A percentile compares a stretch with the other conserved stretches of the same genome.
Conservation (phyloP, 2,329 filamentous ascomycete species). For the Berkeleyomyces rouxiae region DNA sequence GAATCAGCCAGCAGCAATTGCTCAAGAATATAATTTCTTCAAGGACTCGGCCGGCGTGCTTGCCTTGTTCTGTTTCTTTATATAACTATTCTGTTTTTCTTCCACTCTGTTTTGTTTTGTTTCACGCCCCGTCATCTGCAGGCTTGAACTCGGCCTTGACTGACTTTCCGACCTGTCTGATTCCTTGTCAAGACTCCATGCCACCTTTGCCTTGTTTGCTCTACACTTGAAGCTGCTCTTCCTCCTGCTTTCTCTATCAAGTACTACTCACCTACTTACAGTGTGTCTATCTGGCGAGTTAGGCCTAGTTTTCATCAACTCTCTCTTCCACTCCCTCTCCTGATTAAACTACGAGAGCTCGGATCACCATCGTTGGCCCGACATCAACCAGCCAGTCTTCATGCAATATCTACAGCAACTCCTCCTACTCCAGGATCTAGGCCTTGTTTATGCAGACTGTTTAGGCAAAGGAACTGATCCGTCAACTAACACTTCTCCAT, state of each 20-base stretch:
- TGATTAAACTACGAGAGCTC: not conserved
- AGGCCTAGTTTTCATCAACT: not conserved
- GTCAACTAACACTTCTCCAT: not conserved
- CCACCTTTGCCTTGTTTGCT: not conserved
- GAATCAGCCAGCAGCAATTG: not conserved
- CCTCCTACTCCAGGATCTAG: not conserved
- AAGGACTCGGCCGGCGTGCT: not conserved
- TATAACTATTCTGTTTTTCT: not conserved
- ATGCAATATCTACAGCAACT: constrained; percentile 1
- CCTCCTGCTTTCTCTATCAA: not conserved
- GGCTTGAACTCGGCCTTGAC: not conserved
- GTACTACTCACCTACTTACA: not conserved
- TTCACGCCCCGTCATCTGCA: not conserved
- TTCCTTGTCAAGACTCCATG: too few relatives aligned
- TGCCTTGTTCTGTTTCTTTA: not conserved
- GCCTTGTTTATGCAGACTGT: not conserved
- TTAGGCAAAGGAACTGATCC: not conserved
- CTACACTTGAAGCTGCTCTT: not conserved
- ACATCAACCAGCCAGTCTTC: not conserved
- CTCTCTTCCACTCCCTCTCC: not conserved
- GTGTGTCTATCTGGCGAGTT: too few relatives aligned
- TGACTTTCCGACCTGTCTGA: not conserved
- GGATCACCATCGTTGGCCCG: not conserved
- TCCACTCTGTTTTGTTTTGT: not conserved
- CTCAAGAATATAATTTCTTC: not conserved